Base-by-base conservation (phyloP, 768 basidiomycete species). In the Xerocomellus dryophilus region DNA sequence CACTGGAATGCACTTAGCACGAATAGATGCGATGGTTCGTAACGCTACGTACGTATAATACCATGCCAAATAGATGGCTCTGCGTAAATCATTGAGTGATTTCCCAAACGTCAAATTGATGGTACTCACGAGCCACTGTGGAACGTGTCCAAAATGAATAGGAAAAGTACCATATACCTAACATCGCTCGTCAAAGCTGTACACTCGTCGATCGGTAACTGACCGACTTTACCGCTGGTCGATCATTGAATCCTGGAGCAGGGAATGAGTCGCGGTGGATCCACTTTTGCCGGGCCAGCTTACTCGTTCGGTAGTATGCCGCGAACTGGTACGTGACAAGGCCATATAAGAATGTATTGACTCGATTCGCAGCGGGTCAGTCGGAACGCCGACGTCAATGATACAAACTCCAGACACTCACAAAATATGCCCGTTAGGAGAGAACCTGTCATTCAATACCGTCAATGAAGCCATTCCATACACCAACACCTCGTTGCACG, bases 301-400 rank as follows among this genome's bases (percentile, higher is more conserved):
- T 40, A 51, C 51, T 40, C 36, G 48, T 56, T 35, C 15, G 68
- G 54, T 70, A 66, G 53, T 78, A 78, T 5, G 66, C 59, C 5
- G 73, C 66, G 54, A 78, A 78, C 51, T 77, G 75, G 60, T 71
- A 76, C 8, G 69, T 67, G 53, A 78, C 77, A 18, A 78, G 66
- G 0, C 77, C 77, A 51, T 75, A 78, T 12, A 78, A 58, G 36
- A 47, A 66, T 15, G 65, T 66, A 23, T 66, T 66, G 38, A 66
- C 65, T 66, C 43, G 12, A 6, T 25, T 29, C 17, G 18, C 17
- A 11, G n/a, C 3, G 9, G 7, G 8, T 60, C 36, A 52, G n/a
- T 12, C 12, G 7, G 29, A n/a, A n/a, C 9, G 5, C 36, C 18
- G 2, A 18, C 9, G 10, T 38, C 15, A 4, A 14, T n/a, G 9